Evolutionary conservation across 345 rosid species (phyloP), one percentile per base, ranked within the genome.

Genomic region (Moricandia moricandioides): DNA sequence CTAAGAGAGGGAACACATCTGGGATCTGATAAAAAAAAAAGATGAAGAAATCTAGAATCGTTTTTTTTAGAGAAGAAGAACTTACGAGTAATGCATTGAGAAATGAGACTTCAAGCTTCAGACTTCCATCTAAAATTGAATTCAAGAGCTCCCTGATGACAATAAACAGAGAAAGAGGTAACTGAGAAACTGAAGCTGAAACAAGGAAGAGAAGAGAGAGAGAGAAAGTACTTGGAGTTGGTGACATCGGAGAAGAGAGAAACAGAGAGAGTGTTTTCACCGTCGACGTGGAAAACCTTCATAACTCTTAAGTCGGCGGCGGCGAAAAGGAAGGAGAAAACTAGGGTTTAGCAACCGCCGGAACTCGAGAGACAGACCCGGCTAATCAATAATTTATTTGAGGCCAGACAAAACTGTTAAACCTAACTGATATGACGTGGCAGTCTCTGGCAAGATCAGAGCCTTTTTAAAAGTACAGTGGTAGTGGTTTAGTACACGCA

Each of bases 1-100:
- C 99, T 31, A 89, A 83, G 75, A 95, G 79, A 57, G 98, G 99
- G 57, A 92, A 92, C 14, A 86, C 80, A 69, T 92, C 96, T 16
- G 99, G 88, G n/a, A 95, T 87, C 97, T 92, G 84, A 65, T 70
- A 12, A 3, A 39, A 66, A 24, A 71, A 43, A 13, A 55, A 37
- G 8, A 11, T 0, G 5, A 64, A 60, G 13, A 74, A 71, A 12
- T 26, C 56, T 3, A 68, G 67, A 21, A 2, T 64, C 16, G 13
- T 31, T 11, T 13, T 43, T 40, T 73, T 0, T 7, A 7, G 18
- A 1, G 0, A 10, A 37, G 0, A 37, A 73, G 64, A 75, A 37
- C 93, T 6, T 88, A 95, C 98, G 63, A 90, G 93, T 67, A 80
- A 87, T 43, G 99, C 92, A 80, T 90, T 92, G 68, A 90, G 91